phyloP scores from a whole-genome alignment of 2,329 filamentous ascomycete genomes.

The Helicocarpus griseus region DNA sequence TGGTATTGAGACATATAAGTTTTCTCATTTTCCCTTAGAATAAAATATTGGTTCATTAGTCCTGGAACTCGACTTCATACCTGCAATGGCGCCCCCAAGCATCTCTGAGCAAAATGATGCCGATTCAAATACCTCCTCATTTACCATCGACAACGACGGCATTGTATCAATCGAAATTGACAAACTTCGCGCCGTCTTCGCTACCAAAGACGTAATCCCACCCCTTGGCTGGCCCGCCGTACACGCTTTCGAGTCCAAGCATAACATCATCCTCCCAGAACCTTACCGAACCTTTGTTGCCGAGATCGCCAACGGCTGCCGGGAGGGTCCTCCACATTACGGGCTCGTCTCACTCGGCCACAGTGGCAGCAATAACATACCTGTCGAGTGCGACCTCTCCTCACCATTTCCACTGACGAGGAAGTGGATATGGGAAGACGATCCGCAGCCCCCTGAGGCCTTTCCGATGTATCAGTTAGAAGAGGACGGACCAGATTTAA shows the following conservation, averaged over 20 bases:
- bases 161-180: background rate
- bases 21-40: too few relatives aligned
- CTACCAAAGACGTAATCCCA: background rate
- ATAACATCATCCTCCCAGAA: slow-evolving; percentile 1
- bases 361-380: too few relatives aligned
- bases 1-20: too few relatives aligned
- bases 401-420: background rate
- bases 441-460: background rate
- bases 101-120: too few relatives aligned
- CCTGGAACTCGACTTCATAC: too few relatives aligned
- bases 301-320: slow-evolving; percentile 1
- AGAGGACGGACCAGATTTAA: background rate
- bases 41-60: too few relatives aligned
- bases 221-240: slow-evolving; percentile 2
- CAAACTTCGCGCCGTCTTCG: background rate
- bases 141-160: background rate
- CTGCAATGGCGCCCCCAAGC: too few relatives aligned
- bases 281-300: slow-evolving; percentile 4
- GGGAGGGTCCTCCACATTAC: background rate
- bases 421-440: background rate
- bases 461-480: background rate
- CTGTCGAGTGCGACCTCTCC: background rate
- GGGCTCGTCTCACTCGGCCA: background rate
- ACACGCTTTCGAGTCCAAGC: background rate
- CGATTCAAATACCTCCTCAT: background rate